Conservation (phyloP, 2,329 filamentous ascomycete genomes). For the Lachnum nothofagi region DNA sequence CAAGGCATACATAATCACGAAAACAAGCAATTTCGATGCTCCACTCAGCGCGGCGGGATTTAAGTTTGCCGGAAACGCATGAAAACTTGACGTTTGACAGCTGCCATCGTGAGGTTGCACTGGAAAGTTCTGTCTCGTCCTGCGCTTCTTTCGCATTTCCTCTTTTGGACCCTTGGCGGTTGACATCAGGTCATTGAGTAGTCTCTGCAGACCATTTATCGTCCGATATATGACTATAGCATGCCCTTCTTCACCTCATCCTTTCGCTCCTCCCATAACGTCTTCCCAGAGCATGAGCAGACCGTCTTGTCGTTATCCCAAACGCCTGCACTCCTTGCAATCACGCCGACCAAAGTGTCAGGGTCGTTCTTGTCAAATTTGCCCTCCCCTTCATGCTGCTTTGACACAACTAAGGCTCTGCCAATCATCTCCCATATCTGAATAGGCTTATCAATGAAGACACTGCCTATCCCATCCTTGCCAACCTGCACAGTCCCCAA, state of each 20-base stretch:
- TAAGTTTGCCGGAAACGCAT: slow-evolving; percentile 22
- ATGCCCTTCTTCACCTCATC: slow-evolving; percentile 88
- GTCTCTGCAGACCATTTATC: slow-evolving; percentile 6
- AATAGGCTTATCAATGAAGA: slow-evolving; percentile 75
- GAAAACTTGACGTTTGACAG: slow-evolving; percentile 25
- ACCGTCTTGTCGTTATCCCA: slow-evolving; percentile 99
- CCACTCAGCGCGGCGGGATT: slow-evolving; percentile 15
- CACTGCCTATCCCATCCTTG: slow-evolving; percentile 67
- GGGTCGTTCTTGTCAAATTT: slow-evolving; percentile 66
- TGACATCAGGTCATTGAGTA: slow-evolving; percentile 9
- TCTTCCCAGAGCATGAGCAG: slow-evolving; percentile 96
- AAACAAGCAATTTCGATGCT: slow-evolving; percentile 21
- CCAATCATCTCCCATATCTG: slow-evolving; percentile 97
- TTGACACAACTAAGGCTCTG: slow-evolving; percentile 80
- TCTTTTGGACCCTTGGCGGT: slow-evolving; percentile 3
- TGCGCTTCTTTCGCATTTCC: slow-evolving; percentile 11
- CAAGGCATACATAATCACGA: slow-evolving; percentile 8
- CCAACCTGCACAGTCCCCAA: slow-evolving; percentile 74
- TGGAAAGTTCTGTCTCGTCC: slow-evolving; percentile 7
- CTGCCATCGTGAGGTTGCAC: slow-evolving; percentile 11
- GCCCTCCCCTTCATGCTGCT: slow-evolving; percentile 53
- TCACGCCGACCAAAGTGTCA: slow-evolving; percentile 84
- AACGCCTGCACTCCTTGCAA: slow-evolving; percentile 91
- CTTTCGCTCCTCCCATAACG: slow-evolving; percentile 91
- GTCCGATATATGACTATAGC: slow-evolving; percentile 51